Evolutionary conservation across 768 basidiomycete species (phyloP), one percentile per base, ranked within the genome.

Genomic region (Lactarius vividus): DNA sequence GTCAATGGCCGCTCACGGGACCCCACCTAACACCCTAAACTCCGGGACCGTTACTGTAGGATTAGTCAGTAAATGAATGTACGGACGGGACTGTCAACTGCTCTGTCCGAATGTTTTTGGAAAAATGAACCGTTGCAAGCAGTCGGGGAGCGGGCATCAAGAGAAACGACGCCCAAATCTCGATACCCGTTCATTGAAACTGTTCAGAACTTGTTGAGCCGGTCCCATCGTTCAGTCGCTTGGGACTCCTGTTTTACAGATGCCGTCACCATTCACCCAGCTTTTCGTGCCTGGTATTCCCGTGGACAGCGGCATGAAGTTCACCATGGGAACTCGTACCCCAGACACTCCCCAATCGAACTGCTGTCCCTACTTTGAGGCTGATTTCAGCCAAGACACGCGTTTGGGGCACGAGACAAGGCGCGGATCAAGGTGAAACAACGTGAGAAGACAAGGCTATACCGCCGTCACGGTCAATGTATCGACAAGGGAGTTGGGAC

Each of bases 251-350:
- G 49, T 52, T 52, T 52, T 52, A 52, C 44, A 28, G 44, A 58
- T 31, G 28, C 59, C 28, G n/a, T 44, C 54, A 61, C 26, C 26
- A 20, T 35, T 57, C 28, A 57, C 55, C 55, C 42, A 66, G 55
- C 29, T 20, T 20, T 28, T 33, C 18, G 54, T 55, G 54, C 31
- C 49, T 55, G 29, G 16, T 55, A 55, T 55, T 65, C 59, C n/a
- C 40, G 64, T 59, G 37, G 39, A 54, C 10, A 4, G 53, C 31
- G 33, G 49, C 54, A 55, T 4, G 35, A 33, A 26, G 18, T 26
- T 23, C 8, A 65, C 57, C 31, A 49, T 58, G 65, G 31, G 57
- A 66, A 62, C 16, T 13, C 46, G 57, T 66, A 58, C 65, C 65
- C 65, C 65, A 9, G 42, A 33, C 61, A 66, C 65, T 11, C 49